Evolutionary conservation across 495 filamentous ascomycete genomes (phyloP).

Genomic region (Podospora pseudopauciseta): DNA sequence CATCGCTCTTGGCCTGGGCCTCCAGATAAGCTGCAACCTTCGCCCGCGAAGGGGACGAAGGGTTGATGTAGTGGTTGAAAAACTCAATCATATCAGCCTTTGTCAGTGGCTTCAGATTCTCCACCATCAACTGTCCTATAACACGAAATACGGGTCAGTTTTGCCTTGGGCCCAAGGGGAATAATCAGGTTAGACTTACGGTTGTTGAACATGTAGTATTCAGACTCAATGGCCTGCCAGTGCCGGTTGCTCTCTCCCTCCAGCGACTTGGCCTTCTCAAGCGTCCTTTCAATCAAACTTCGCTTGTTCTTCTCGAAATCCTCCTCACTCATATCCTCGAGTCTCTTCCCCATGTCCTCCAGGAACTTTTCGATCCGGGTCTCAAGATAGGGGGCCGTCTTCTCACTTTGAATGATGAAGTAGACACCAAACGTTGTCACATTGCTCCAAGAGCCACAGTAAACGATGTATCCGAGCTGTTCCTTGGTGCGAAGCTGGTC

Average conservation of each 20-base stretch:
- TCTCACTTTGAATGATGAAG: constrained; percentile 93
- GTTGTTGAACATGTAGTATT: constrained; percentile 84
- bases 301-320: constrained; percentile 91
- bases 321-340: constrained; percentile 73
- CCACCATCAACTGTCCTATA: constrained; percentile 71
- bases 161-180: not conserved
- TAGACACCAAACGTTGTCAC: constrained; percentile 77
- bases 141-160: constrained; percentile 11
- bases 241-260: constrained; percentile 76
- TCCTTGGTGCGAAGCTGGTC: constrained; percentile 95
- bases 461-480: constrained; percentile 95
- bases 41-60: constrained; percentile 65
- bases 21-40: constrained; percentile 81
- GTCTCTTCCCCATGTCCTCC: constrained; percentile 53
- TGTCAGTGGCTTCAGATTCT: constrained; percentile 65
- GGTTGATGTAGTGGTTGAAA: constrained; percentile 71
- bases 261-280: constrained; percentile 93
- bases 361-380: constrained; percentile 84
- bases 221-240: constrained; percentile 79
- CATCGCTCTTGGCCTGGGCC: constrained; percentile 58
- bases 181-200: constrained; percentile 48
- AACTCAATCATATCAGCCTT: constrained; percentile 79
- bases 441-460: constrained; percentile 67
- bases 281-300: constrained; percentile 78
- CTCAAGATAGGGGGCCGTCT: constrained; percentile 76